Evolutionary conservation across 2,329 filamentous ascomycete species (phyloP).

Genomic region (Cladobotryum protrusum): DNA sequence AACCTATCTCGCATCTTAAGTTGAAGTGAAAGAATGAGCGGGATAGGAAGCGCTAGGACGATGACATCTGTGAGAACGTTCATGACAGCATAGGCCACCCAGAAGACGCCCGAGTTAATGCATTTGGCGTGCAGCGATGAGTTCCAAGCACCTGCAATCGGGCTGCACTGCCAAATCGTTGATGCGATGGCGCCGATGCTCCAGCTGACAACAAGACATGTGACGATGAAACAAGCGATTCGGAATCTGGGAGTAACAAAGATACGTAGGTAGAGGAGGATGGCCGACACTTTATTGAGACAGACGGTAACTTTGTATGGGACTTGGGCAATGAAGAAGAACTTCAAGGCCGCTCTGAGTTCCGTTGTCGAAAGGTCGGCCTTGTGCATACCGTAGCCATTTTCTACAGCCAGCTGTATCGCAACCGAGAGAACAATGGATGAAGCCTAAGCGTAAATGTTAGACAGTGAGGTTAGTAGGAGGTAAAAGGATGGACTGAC

Average conservation of each 20-base stretch:
- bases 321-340: slow-evolving; percentile 42
- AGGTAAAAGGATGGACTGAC: slow-evolving; percentile 16
- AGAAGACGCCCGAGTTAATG: slow-evolving; percentile 36
- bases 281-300: slow-evolving; percentile 44
- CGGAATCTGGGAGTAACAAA: slow-evolving; percentile 39
- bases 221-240: slow-evolving; percentile 29
- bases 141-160: slow-evolving; percentile 38
- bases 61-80: slow-evolving; percentile 33
- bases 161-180: slow-evolving; percentile 42
- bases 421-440: slow-evolving; percentile 7
- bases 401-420: slow-evolving; percentile 23
- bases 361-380: slow-evolving; percentile 25
- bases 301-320: slow-evolving; percentile 46
- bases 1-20: slow-evolving; percentile 27
- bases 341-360: slow-evolving; percentile 21
- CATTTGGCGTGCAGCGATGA: slow-evolving; percentile 32
- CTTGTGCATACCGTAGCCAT: slow-evolving; percentile 36
- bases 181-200: slow-evolving; percentile 35
- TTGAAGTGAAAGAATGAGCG: slow-evolving; percentile 27
- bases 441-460: not conserved
- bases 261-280: slow-evolving; percentile 44
- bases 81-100: slow-evolving; percentile 37
- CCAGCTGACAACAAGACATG: slow-evolving; percentile 35
- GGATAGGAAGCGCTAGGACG: slow-evolving; percentile 31
- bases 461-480: not conserved